Percentiles rank a stretch among this genome's conserved stretches.
phyloP scores from a whole-genome alignment of 2,329 filamentous ascomycete genomes.

The Nemania sp. region DNA sequence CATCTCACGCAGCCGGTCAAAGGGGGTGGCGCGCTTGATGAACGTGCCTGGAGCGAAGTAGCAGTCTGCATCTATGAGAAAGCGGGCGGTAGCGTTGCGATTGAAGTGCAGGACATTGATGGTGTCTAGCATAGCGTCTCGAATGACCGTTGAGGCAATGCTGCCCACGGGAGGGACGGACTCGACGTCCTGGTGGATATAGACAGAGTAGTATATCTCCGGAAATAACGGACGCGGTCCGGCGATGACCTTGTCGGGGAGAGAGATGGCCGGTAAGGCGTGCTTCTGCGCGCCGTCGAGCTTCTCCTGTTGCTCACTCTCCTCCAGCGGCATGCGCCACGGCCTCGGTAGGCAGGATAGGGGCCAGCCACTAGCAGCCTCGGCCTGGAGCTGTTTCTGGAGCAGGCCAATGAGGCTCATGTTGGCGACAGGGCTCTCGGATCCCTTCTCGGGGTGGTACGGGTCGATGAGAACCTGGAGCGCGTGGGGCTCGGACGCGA shows the following conservation, averaged over 20 bases:
- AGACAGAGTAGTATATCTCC: slow-evolving; percentile 93
- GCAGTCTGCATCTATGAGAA: slow-evolving; percentile 90
- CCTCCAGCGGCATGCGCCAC: slow-evolving; percentile 65
- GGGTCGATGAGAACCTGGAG: slow-evolving; percentile 86
- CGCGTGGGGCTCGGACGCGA: slow-evolving; percentile 83
- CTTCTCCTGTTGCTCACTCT: slow-evolving; percentile 63
- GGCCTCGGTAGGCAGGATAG: slow-evolving; percentile 70
- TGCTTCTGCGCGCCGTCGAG: slow-evolving; percentile 69
- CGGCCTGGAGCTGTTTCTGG: slow-evolving; percentile 81
- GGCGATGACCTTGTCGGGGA: slow-evolving; percentile 75
- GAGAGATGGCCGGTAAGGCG: slow-evolving; percentile 71
- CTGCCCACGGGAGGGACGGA: slow-evolving; percentile 79
- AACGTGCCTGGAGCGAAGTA: slow-evolving; percentile 92
- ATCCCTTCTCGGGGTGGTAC: slow-evolving; percentile 67
- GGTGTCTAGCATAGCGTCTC: slow-evolving; percentile 86
- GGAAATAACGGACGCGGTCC: slow-evolving; percentile 82
- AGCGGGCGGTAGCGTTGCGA: slow-evolving; percentile 81
- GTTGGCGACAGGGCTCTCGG: slow-evolving; percentile 64
- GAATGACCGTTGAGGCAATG: slow-evolving; percentile 79
- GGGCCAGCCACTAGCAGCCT: slow-evolving; percentile 75
- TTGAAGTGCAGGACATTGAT: slow-evolving; percentile 96
- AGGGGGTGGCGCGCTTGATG: slow-evolving; percentile 88
- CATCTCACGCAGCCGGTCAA: slow-evolving; percentile 80
- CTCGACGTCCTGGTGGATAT: slow-evolving; percentile 81
- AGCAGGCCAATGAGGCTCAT: slow-evolving; percentile 76